Evolutionary conservation across 148 eudicot genomes (phyloP).

Genomic region (Nyssa sinensis): DNA sequence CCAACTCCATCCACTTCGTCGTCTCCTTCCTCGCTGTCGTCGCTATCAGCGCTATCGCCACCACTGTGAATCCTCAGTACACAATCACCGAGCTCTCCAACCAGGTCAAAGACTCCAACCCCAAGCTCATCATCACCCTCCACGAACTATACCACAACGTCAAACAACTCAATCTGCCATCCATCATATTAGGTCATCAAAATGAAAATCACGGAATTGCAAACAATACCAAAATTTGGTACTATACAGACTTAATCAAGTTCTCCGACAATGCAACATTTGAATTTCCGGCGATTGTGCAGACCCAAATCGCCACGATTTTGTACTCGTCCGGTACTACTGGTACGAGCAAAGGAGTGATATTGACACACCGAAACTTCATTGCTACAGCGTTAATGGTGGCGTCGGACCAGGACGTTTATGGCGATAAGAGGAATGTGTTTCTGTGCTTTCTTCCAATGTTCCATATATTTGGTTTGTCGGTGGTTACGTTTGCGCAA

Average conservation of each 20-base stretch:
- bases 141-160: constrained; percentile 45
- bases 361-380: constrained; percentile 65
- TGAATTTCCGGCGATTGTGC: constrained; percentile 37
- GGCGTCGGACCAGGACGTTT: constrained; percentile 40
- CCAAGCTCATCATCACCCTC: constrained; percentile 54
- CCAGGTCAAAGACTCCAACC: constrained; percentile 57
- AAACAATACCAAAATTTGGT: constrained; percentile 22
- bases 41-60: constrained; percentile 60
- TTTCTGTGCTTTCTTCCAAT: constrained; percentile 62
- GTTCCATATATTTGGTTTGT: constrained; percentile 79
- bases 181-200: constrained; percentile 38
- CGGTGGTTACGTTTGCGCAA: constrained; percentile 49
- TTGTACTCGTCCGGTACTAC: constrained; percentile 80
- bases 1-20: constrained; percentile 60
- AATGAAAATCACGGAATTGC: not conserved
- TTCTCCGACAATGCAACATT: constrained; percentile 31
- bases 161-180: constrained; percentile 40
- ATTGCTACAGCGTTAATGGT: constrained; percentile 54
- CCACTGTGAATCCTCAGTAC: constrained; percentile 60
- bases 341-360: constrained; percentile 67
- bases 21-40: constrained; percentile 46
- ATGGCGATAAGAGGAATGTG: constrained; percentile 50
- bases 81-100: constrained; percentile 55
- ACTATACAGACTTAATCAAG: constrained; percentile 45
- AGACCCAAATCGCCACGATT: constrained; percentile 53